These are phyloP conservation scores for Fistulinella staudtii DNA, from an alignment of 1,284 basidiomycete genomes.

Conservation along the genomic window DNA sequence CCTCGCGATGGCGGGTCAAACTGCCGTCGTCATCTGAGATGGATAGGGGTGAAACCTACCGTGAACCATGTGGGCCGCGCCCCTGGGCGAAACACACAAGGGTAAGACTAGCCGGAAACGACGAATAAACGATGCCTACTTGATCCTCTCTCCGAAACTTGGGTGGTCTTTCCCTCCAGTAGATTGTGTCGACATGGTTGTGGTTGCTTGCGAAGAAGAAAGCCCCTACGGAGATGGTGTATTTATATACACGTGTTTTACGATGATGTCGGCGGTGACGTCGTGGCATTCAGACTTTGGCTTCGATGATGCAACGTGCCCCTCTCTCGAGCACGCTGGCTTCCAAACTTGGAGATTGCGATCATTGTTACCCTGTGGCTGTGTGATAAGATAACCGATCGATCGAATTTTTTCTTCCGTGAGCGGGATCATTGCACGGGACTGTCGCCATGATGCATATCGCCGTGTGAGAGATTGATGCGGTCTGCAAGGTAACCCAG, in stretches of 20 bases:
- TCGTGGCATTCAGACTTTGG: constrained; percentile 14
- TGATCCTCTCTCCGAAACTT: constrained; percentile 17
- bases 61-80: constrained; percentile 25
- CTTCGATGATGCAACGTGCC: constrained; percentile 14
- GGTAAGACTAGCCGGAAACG: not conserved
- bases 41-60: constrained; percentile 9
- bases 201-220: not conserved
- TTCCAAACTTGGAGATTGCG: constrained; percentile 5
- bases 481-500: no score
- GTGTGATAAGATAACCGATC: constrained; percentile 6
- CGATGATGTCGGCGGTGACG: constrained; percentile 22
- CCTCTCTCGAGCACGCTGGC: constrained; percentile 4
- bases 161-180: constrained; percentile 4
- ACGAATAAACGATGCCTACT: no score
- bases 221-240: no score
- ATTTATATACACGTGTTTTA: constrained; percentile 13
- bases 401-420: not conserved
- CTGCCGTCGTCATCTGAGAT: no score
- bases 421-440: no score
- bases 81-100: constrained; percentile 9
- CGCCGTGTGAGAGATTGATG: no score
- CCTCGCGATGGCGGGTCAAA: no score
- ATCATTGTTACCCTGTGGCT: constrained; percentile 13
- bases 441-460: no score
- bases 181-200: constrained; percentile 13